Conservation (phyloP, 208 protist genomes). For the Leishmania tarentolae region DNA sequence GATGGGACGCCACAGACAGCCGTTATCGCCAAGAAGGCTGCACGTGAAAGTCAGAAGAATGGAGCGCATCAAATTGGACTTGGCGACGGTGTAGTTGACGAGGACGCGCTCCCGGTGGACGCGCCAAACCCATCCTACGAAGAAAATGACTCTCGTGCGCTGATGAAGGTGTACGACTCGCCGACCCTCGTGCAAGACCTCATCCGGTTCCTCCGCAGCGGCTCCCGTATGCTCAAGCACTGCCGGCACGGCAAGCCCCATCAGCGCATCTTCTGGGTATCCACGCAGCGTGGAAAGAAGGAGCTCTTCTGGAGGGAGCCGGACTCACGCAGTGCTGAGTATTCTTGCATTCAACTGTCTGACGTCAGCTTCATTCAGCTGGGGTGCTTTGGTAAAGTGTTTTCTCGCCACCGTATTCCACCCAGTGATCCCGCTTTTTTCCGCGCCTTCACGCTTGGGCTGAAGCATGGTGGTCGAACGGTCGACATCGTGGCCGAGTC, state of each 20-base stretch:
- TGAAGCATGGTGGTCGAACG: slow-evolving; percentile 83
- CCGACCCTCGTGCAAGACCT: slow-evolving; percentile 84
- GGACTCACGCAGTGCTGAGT: slow-evolving; percentile 39
- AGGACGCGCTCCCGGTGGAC: slow-evolving; percentile 9
- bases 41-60: neutral
- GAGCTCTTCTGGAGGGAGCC: slow-evolving; percentile 86
- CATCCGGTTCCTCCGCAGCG: slow-evolving; percentile 79
- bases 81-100: neutral
- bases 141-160: slow-evolving; percentile 58
- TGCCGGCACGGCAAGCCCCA: slow-evolving; percentile 91
- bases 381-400: slow-evolving; percentile 93
- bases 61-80: neutral
- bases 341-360: slow-evolving; percentile 66
- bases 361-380: slow-evolving; percentile 88
- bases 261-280: slow-evolving; percentile 86
- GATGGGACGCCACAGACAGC: neutral
- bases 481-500: slow-evolving; percentile 90
- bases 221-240: slow-evolving; percentile 91
- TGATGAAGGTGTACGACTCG: slow-evolving; percentile 91
- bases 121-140: slow-evolving; percentile 28
- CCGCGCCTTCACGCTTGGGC: slow-evolving; percentile 84
- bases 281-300: slow-evolving; percentile 38
- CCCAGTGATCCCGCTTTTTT: slow-evolving; percentile 79
- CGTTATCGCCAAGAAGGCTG: neutral
- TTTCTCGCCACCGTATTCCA: slow-evolving; percentile 71